Evolutionary conservation across 1,284 basidiomycete species (phyloP).

Genomic region (Boletus nobilissimus): DNA sequence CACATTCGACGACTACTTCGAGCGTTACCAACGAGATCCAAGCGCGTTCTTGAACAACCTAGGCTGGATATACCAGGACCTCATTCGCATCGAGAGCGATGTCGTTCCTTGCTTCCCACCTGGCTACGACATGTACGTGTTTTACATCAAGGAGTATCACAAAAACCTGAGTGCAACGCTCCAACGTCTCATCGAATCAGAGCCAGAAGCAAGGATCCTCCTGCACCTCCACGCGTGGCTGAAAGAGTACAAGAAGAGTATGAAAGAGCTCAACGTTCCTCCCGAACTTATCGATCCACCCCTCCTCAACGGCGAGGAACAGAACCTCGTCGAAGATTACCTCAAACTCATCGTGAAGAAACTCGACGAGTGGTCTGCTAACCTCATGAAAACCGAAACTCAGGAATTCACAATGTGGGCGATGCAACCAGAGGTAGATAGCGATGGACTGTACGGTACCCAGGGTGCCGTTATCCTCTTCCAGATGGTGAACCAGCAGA

Average conservation of each 20-base stretch:
- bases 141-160: constrained; percentile 93
- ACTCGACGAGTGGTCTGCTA: constrained; percentile 96
- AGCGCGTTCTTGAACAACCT: constrained; percentile 82
- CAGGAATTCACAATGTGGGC: constrained; percentile 86
- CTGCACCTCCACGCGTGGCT: constrained; percentile 92
- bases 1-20: constrained; percentile 78
- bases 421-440: constrained; percentile 89
- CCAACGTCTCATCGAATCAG: constrained; percentile 75
- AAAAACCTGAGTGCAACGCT: constrained; percentile 85
- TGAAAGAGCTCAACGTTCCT: constrained; percentile 92
- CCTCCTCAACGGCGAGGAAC: constrained; percentile 92
- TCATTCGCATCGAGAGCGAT: constrained; percentile 89
- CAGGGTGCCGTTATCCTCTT: constrained; percentile 96
- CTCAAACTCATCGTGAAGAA: constrained; percentile 93
- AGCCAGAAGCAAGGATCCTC: constrained; percentile 88
- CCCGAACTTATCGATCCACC: constrained; percentile 88
- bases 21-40: constrained; percentile 70
- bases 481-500: constrained; percentile 98
- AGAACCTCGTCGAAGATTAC: constrained; percentile 95
- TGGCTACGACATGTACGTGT: constrained; percentile 88
- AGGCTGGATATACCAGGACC: constrained; percentile 94
- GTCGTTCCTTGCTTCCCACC: constrained; percentile 93
- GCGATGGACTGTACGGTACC: constrained; percentile 90
- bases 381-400: constrained; percentile 93
- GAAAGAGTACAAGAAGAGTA: constrained; percentile 94